Percentiles rank a stretch among this genome's conserved stretches.
phyloP scores from a whole-genome alignment of 352 stramenopile species.

The Elongisporangium anandrum region DNA sequence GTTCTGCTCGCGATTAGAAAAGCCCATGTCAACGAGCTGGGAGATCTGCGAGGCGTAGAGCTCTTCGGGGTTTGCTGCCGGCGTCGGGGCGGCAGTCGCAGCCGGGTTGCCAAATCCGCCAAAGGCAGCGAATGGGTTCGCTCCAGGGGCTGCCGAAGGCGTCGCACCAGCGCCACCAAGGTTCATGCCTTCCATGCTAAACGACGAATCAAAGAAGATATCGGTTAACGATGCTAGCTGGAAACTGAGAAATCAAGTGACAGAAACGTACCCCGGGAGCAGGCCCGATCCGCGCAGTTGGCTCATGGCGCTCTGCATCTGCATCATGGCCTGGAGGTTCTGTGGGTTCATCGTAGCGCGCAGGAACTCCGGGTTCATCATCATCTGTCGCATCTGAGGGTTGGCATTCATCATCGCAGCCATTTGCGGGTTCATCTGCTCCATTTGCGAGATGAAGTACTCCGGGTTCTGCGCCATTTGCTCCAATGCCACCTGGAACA shows the following conservation, averaged over 20 bases:
- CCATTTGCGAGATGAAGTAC: slow-evolving; percentile 78
- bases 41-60: slow-evolving; percentile 83
- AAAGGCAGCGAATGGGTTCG: slow-evolving; percentile 55
- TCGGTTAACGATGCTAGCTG: not conserved
- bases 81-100: slow-evolving; percentile 9
- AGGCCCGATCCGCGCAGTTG: slow-evolving; percentile 71
- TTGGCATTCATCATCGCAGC: slow-evolving; percentile 83
- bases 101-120: slow-evolving; percentile 21
- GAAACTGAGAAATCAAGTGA: not conserved
- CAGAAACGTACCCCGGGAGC: slow-evolving; percentile 47
- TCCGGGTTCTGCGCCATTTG: slow-evolving; percentile 80
- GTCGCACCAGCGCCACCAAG: slow-evolving; percentile 12
- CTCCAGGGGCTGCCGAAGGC: slow-evolving; percentile 9
- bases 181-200: slow-evolving; percentile 53
- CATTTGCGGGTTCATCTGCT: slow-evolving; percentile 89
- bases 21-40: slow-evolving; percentile 91
- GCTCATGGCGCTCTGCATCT: slow-evolving; percentile 88
- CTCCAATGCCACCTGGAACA: slow-evolving; percentile 82
- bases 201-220: not conserved
- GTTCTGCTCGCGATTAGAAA: slow-evolving; percentile 87
- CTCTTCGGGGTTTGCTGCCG: slow-evolving; percentile 72
- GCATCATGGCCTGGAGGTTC: slow-evolving; percentile 90
- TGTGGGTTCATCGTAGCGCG: slow-evolving; percentile 86
- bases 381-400: slow-evolving; percentile 86
- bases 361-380: slow-evolving; percentile 86